Percentiles rank a stretch among this genome's conserved stretches.
Evolutionary conservation across 2,329 filamentous ascomycete genomes (phyloP).

Genomic region (Pestalotiopsis fici): DNA sequence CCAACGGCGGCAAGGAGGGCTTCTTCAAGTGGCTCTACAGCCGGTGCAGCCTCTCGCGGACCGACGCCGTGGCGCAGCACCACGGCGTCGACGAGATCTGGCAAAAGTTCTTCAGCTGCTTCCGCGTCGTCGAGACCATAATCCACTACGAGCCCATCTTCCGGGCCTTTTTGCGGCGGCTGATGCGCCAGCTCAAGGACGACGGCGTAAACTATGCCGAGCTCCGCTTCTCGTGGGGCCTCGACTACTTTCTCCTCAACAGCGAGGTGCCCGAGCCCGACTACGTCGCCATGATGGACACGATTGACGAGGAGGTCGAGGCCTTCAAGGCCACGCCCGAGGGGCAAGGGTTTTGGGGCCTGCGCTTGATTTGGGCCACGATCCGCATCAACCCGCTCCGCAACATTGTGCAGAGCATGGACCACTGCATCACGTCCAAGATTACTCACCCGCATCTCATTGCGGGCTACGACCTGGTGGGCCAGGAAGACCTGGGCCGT

Average conservation of each 20-base stretch:
- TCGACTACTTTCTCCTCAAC: slow-evolving; percentile 67
- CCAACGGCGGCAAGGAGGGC: slow-evolving; percentile 67
- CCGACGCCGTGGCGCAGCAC: slow-evolving; percentile 77
- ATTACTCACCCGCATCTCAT: slow-evolving; percentile 76
- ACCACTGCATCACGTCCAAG: slow-evolving; percentile 83
- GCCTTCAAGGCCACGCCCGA: slow-evolving; percentile 72
- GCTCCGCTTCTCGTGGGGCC: slow-evolving; percentile 71
- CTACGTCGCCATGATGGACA: slow-evolving; percentile 69
- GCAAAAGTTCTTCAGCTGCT: slow-evolving; percentile 77
- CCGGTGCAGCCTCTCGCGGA: slow-evolving; percentile 69
- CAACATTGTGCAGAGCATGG: slow-evolving; percentile 77
- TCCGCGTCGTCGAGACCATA: slow-evolving; percentile 71
- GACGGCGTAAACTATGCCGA: slow-evolving; percentile 89
- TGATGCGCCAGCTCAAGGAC: slow-evolving; percentile 71
- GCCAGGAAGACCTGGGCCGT: slow-evolving; percentile 80
- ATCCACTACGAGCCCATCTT: slow-evolving; percentile 92
- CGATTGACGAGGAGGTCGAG: slow-evolving; percentile 76
- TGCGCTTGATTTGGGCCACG: slow-evolving; percentile 82
- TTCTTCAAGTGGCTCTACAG: slow-evolving; percentile 79
- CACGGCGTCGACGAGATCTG: slow-evolving; percentile 84
- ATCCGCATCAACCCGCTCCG: slow-evolving; percentile 66
- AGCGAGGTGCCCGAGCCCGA: slow-evolving; percentile 67
- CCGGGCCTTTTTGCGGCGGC: slow-evolving; percentile 69
- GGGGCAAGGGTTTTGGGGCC: slow-evolving; percentile 80
- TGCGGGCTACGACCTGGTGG: slow-evolving; percentile 87